Evolutionary conservation across 768 basidiomycete genomes (phyloP), one percentile per base, ranked within the genome.

Genomic region (Lactarius indigo): DNA sequence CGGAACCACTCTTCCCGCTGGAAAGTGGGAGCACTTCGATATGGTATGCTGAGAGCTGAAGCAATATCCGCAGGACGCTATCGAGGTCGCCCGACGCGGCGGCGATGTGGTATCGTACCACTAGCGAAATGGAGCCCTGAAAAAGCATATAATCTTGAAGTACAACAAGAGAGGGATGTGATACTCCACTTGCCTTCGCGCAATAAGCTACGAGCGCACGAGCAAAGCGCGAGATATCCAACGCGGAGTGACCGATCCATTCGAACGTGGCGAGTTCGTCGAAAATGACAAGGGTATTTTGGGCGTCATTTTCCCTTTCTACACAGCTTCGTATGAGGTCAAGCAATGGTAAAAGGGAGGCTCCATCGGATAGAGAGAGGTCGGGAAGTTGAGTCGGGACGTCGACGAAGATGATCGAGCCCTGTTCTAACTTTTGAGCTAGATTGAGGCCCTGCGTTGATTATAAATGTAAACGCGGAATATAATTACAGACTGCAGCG

Each of bases 1-100:
- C 88, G 26, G 86, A 80, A 3, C 90, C 91, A 68, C 92, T 93
- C 30, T 86, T 79, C 5, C 91, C 91, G 68, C 88, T 92, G 1
- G 86, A 79, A 8, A 94, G 78, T 0, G 91, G 85, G 47, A 82
- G 79, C 2, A 92, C 87, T 65, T 92, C 91, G 4, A 92, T 70
- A 70, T 91, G 90, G 69, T 88, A 87, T 3, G 85, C 79, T 69
- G 84, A 87, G 3, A 89, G 73, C 61, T 90, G 87, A 23, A 87
- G 76, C 26, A 92, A 76, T 35, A 80, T 77, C 37, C 82, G 81
- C 60, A 90, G 83, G 1, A 90, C 74, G 41, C 85, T 81, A 69
- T 91, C 89, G 0, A 83, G 82, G 61, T 87, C 86, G 47, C 83
- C 84, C 3, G 84, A 75, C 2, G 71, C 72, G 28, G 71, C 72